Base-by-base conservation (phyloP, 495 filamentous ascomycete species). In the Tuber indicum region DNA sequence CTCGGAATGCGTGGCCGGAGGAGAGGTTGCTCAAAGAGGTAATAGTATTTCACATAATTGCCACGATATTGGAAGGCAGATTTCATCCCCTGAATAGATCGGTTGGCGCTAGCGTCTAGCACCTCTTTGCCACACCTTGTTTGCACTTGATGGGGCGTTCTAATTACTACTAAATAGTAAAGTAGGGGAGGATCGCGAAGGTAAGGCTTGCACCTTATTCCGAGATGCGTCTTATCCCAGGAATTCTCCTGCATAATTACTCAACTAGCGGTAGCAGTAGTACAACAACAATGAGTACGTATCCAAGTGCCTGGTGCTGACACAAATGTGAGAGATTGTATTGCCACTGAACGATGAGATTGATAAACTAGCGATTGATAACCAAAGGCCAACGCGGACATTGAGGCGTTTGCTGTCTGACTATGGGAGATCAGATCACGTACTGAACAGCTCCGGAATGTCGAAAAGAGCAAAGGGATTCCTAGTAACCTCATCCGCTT, bases 261-360 rank as follows among this genome's bases (percentile, higher is more conserved):
- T 66, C 58, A 66, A 66, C 58, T 12, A 32, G 0, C 4, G 3
- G 6, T 1, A 66, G 12, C 6, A 12, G 1, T 8, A 16, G 5
- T 16, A 7, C 12, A n/a, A n/a, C n/a, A n/a, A n/a, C n/a, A 32
- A 12, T 36, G 3, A 1, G 16, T 36, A 16, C 1, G 14, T 36
- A 66, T 66, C 14, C 26, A 36, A 36, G 21, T n/a, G n/a, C n/a
- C 12, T 62, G n/a, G 10, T 2, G 12, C 58, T 66, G 14, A 36
- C 26, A 1, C 14, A 17, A 3, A 16, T 32, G 14, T 16, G 12
- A 0, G 4, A 0, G 14, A 17, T 2, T 7, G 12, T 36, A 2
- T 7, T 2, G 3, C 26, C 58, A 19, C n/a, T 17, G 0, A 19
- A 8, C 2, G 23, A 2, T 19, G 36, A 12, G 26, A 17, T 66